Percentiles rank a stretch among this genome's conserved stretches.
phyloP scores from a whole-genome alignment of 2,329 filamentous ascomycete genomes.

The Lecanosticta acicola region DNA sequence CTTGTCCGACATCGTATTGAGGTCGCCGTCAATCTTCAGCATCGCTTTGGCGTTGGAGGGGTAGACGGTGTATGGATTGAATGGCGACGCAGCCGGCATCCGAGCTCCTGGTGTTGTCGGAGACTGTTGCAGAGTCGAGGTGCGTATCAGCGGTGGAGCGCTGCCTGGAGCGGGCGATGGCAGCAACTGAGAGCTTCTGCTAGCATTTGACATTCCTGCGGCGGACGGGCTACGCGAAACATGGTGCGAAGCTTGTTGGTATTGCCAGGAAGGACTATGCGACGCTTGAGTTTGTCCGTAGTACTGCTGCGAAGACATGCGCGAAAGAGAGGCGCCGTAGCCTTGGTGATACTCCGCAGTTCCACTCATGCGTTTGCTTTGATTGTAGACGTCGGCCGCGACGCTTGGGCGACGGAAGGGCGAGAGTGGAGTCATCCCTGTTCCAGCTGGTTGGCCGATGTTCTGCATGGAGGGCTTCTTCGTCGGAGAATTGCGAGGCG shows the following conservation, averaged over 20 bases:
- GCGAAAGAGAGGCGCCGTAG: slow-evolving; percentile 23
- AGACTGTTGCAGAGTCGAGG: slow-evolving; percentile 59
- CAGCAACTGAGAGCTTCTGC: slow-evolving; percentile 31
- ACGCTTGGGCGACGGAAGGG: slow-evolving; percentile 34
- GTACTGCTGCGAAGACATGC: slow-evolving; percentile 26
- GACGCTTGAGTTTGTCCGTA: slow-evolving; percentile 29
- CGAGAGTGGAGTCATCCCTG: slow-evolving; percentile 30
- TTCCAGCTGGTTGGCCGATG: slow-evolving; percentile 29
- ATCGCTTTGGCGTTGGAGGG: slow-evolving; percentile 67
- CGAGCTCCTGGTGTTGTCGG: slow-evolving; percentile 39
- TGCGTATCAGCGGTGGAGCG: slow-evolving; percentile 60
- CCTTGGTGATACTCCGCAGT: slow-evolving; percentile 28
- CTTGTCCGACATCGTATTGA: slow-evolving; percentile 73
- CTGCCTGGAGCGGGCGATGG: slow-evolving; percentile 42
- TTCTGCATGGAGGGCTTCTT: slow-evolving; percentile 38
- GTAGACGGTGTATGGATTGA: slow-evolving; percentile 76
- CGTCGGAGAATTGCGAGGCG: slow-evolving; percentile 42
- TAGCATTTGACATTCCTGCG: slow-evolving; percentile 19
- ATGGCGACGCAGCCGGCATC: slow-evolving; percentile 37
- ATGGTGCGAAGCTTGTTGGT: slow-evolving; percentile 17
- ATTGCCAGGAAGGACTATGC: slow-evolving; percentile 33
- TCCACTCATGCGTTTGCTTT: slow-evolving; percentile 33
- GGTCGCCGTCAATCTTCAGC: slow-evolving; percentile 77
- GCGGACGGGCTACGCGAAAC: slow-evolving; percentile 27
- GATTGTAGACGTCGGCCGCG: slow-evolving; percentile 31